These are phyloP conservation scores for Geotrichum histeridarum DNA, from an alignment of 1,139 yeast species.

Conservation along the genomic window DNA sequence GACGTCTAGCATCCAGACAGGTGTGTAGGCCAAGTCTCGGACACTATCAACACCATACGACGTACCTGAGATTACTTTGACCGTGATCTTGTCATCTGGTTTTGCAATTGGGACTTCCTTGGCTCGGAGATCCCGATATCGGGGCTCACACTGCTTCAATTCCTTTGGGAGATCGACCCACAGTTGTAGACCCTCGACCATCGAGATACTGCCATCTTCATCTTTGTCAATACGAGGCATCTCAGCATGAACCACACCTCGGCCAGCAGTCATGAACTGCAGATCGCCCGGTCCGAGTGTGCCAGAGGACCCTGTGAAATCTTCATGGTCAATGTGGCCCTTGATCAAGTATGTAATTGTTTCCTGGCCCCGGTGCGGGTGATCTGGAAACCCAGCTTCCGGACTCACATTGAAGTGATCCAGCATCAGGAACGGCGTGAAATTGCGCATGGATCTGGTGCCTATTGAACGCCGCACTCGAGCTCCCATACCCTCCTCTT, in stretches of 20 bases:
- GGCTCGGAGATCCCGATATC: conserved; percentile 72
- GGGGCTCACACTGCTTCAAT: conserved; percentile 63
- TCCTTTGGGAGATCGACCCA: conserved; percentile 86
- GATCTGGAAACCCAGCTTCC: conserved; percentile 85
- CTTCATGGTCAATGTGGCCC: conserved; percentile 86
- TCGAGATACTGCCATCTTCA: conserved; percentile 29
- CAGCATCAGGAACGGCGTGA: conserved; percentile 77
- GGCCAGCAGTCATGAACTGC: conserved; percentile 94
- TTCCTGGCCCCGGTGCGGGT: conserved; percentile 90
- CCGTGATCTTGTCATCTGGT: conserved; percentile 62
- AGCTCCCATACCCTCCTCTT: conserved; percentile 89
- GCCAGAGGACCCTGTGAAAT: conserved; percentile 81
- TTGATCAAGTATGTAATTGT: conserved; percentile 70
- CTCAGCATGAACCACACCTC: conserved; percentile 80
- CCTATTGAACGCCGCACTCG: conserved; percentile 80
- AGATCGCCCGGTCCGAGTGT: conserved; percentile 77
- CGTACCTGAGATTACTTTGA: conserved; percentile 73
- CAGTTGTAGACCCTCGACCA: conserved; percentile 69
- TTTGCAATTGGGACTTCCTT: conserved; percentile 65
- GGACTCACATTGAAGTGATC: conserved; percentile 67
- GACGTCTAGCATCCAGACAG: conserved; percentile 69
- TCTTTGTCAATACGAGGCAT: conserved; percentile 67
- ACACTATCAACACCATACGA: conserved; percentile 71
- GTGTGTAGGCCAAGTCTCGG: conserved; percentile 73
- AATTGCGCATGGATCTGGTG: conserved; percentile 57